These are phyloP conservation scores for Fraxinus latifolia DNA, from an alignment of 305 asterid genomes.

Conservation along the genomic window DNA sequence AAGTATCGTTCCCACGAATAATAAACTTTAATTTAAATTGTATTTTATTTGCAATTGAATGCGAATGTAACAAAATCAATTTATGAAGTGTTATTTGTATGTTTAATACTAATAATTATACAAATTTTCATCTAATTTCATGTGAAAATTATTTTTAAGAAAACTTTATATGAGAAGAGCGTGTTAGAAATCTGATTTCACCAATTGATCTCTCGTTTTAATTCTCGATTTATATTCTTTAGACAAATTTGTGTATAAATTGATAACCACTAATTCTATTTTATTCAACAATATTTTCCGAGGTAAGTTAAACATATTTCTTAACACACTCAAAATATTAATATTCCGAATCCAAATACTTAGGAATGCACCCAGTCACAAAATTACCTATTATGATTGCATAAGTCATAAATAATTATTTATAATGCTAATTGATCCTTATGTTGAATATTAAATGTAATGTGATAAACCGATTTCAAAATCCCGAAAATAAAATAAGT, in stretches of 20 bases:
- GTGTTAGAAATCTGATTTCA: not conserved
- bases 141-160: not conserved
- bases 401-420: too few species aligned
- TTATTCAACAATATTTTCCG: not conserved
- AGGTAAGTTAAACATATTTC: not conserved
- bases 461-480: not conserved
- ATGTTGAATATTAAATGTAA: not conserved
- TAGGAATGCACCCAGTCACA: not conserved
- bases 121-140: not conserved
- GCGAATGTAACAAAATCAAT: not conserved
- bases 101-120: not conserved
- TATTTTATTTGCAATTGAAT: not conserved
- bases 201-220: not conserved
- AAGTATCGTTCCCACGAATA: too few species aligned
- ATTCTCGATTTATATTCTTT: too few species aligned
- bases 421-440: not conserved
- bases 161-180: not conserved
- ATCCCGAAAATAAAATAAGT: not conserved
- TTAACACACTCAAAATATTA: not conserved
- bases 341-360: not conserved
- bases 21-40: not conserved
- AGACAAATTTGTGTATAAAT: not conserved
- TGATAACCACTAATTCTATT: not conserved
- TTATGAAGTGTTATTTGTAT: not conserved
- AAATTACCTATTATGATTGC: not conserved